These are phyloP conservation scores for Corymbia maculata DNA, from an alignment of 345 rosid genomes.

Conservation along the genomic window DNA sequence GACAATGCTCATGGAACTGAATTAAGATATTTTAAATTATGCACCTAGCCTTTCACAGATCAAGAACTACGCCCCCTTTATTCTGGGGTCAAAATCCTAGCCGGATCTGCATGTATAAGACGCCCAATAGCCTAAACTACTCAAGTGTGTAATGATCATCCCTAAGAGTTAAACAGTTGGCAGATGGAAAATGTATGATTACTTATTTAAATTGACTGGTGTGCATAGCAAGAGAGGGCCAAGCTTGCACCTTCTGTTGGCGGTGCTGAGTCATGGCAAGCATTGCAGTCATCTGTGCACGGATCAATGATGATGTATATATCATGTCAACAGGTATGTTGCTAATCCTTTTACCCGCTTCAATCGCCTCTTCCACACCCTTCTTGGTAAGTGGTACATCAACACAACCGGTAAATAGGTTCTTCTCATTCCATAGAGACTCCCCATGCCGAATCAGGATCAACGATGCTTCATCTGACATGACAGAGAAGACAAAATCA, in stretches of 20 bases:
- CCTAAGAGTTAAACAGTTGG: background rate
- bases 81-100: background rate
- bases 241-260: conserved; percentile 56
- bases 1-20: background rate
- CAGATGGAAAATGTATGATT: background rate
- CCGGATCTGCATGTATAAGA: background rate
- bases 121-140: background rate
- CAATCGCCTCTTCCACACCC: conserved; percentile 95
- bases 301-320: conserved; percentile 79
- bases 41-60: background rate
- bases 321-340: conserved; percentile 93
- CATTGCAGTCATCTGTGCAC: conserved; percentile 99
- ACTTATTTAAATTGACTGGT: background rate
- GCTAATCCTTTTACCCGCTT: conserved; percentile 95
- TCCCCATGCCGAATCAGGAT: conserved; percentile 92
- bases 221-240: background rate
- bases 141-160: background rate
- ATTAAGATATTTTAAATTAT: background rate
- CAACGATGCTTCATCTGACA: conserved; percentile 73
- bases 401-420: conserved; percentile 93
- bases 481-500: background rate
- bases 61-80: no score
- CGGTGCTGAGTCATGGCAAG: conserved; percentile 98
- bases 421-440: conserved; percentile 96
- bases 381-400: conserved; percentile 92